A percentile compares a stretch with the other conserved stretches of the same genome.
Conservation (phyloP, 164 flowering plant species). For the Litsea cubeba region DNA sequence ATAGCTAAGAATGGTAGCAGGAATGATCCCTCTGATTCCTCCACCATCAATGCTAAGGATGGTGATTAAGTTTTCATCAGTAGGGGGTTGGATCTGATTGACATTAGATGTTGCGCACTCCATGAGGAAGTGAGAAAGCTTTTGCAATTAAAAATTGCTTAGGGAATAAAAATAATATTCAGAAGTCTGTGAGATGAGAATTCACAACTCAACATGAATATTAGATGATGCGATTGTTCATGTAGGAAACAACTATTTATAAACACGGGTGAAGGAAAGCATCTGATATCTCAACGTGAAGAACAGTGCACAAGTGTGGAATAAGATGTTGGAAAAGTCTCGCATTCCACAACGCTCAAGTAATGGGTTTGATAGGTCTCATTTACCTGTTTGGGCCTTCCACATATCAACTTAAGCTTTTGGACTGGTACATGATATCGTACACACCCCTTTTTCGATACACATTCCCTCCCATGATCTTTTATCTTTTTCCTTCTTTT, state of each 20-base stretch:
- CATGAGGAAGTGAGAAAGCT: background rate
- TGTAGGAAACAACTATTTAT: background rate
- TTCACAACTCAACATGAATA: background rate
- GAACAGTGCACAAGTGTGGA: background rate
- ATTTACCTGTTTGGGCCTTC: no score
- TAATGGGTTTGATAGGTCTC: no score
- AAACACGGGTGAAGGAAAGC: background rate
- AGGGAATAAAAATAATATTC: background rate
- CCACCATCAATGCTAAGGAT: constrained; percentile 43
- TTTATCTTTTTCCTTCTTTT: background rate
- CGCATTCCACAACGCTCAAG: no score
- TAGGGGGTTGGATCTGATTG: constrained; percentile 22
- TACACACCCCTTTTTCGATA: background rate
- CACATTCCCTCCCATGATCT: background rate
- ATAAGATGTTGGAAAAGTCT: no score
- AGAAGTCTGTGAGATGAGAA: background rate
- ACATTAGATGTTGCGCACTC: background rate
- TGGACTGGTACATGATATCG: no score
- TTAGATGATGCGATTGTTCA: background rate
- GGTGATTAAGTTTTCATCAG: constrained; percentile 25
- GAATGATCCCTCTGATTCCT: constrained; percentile 35
- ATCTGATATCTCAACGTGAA: background rate
- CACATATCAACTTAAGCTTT: no score
- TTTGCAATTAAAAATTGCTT: background rate
- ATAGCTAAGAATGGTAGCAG: constrained; percentile 27